Base-by-base conservation (phyloP, 768 basidiomycete genomes). In the Russula emetica region DNA sequence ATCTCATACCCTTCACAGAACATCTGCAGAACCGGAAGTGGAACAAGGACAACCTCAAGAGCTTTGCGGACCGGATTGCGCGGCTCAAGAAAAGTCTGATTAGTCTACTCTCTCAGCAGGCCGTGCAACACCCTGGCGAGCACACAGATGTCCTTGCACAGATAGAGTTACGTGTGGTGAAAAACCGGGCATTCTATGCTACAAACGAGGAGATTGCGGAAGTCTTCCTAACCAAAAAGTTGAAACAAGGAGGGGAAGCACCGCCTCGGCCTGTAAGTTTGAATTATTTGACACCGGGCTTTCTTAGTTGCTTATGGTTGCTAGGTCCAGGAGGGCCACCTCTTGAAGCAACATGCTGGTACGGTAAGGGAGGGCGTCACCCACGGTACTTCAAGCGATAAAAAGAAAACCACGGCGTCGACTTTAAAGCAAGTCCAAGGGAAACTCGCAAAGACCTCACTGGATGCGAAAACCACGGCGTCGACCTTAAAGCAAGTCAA, bases 31-130 rank as follows among this genome's bases (percentile, higher is more conserved):
- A 53, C 40, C 56, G 49, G 57, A 60, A 52, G 13, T 26, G n/a
- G 6, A 63, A 63, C 40, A 42, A 20, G 16, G 56, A 44, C 5
- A 14, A 11, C 18, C 36, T 63, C 11, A 11, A 51, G 20, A 14
- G 45, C 16, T 65, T 60, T 54, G 16, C 42, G 7, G 22, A 61
- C 18, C 54, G 36, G 8, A 40, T 61, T 53, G 59, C 26, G 4
- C 6, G 3, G 26, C 55, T 53, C 14, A 61, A 49, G 55, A 24
- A n/a, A 40, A 38, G 59, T 22, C 14, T 54, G 20, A 54, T 8
- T 36, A 14, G 38, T 30, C 20, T 60, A n/a, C 62, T 63, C 47
- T 63, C 62, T 7, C 58, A 63, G 5, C 62, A 63, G 50, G 56
- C 62, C 1, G 32, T 45, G 16, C 58, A 42, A 50, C 51, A 60